Evolutionary conservation across 192 early-diverging fungal species (phyloP).

Genomic region (Linnemannia exigua): DNA sequence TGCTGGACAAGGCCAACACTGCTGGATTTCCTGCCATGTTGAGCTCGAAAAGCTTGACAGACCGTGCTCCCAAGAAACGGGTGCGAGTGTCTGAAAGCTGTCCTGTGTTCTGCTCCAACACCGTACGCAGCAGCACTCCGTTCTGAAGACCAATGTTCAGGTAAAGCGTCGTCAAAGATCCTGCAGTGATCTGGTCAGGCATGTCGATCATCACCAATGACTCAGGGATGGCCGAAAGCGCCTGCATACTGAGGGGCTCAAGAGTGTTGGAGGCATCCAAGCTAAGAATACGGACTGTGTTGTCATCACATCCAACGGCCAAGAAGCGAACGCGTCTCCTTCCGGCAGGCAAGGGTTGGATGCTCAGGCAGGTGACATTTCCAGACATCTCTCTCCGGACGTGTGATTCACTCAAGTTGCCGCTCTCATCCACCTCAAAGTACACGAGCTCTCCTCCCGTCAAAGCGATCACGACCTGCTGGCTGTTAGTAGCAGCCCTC

Average conservation of each 20-base stretch:
- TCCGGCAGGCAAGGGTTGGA: constrained; percentile 86
- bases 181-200: constrained; percentile 77
- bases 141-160: constrained; percentile 92
- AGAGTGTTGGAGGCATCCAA: constrained; percentile 85
- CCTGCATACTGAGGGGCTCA: constrained; percentile 84
- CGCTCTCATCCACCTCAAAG: constrained; percentile 90
- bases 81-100: constrained; percentile 85
- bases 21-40: constrained; percentile 76
- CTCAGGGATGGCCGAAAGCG: constrained; percentile 73
- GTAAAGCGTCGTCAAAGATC: constrained; percentile 73
- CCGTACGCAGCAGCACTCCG: constrained; percentile 90
- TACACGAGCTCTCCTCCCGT: constrained; percentile 90
- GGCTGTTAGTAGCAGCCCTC: constrained; percentile 84
- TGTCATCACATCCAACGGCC: constrained; percentile 94
- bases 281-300: constrained; percentile 90
- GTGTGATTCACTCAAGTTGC: constrained; percentile 90
- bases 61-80: constrained; percentile 88
- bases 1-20: constrained; percentile 85
- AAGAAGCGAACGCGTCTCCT: constrained; percentile 81
- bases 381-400: constrained; percentile 80
- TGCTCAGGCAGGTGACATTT: constrained; percentile 80
- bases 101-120: constrained; percentile 87
- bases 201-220: constrained; percentile 87
- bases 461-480: constrained; percentile 88
- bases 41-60: constrained; percentile 85